Conservation (phyloP, 345 rosid species). For the Jatropha curcas region DNA sequence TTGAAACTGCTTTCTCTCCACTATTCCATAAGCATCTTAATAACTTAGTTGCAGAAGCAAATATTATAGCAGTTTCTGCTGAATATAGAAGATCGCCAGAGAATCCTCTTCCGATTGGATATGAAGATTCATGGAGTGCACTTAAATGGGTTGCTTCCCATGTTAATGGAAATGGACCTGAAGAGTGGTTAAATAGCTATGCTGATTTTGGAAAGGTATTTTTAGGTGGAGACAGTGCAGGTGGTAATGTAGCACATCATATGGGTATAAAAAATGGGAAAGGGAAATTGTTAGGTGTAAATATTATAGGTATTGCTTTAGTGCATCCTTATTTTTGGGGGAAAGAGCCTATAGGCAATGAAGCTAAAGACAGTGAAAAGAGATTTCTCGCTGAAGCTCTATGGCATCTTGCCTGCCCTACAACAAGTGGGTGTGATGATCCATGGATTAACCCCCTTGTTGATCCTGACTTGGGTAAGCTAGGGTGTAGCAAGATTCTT, state of each 20-base stretch:
- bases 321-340: conserved; percentile 23
- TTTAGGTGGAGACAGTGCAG: conserved; percentile 15
- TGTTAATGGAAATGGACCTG: conserved; percentile 8
- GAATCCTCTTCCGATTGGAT: conserved; percentile 17
- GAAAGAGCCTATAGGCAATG: conserved; percentile 10
- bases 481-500: conserved; percentile 17
- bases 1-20: neutral
- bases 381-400: neutral
- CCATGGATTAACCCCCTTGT: conserved; percentile 12
- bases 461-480: conserved; percentile 3
- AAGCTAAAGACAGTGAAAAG: neutral
- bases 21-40: neutral
- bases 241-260: conserved; percentile 10
- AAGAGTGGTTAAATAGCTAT: conserved; percentile 12
- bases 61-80: neutral
- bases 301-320: conserved; percentile 4
- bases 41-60: neutral
- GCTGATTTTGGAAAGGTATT: conserved; percentile 8
- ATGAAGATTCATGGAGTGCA: conserved; percentile 21
- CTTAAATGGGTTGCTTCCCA: conserved; percentile 23
- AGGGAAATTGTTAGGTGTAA: neutral
- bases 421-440: conserved; percentile 20
- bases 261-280: neutral
- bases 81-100: conserved; percentile 14
- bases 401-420: conserved; percentile 11